Evolutionary conservation across 805 yeast species (phyloP).

Genomic region (Wickerhamiella cacticola): DNA sequence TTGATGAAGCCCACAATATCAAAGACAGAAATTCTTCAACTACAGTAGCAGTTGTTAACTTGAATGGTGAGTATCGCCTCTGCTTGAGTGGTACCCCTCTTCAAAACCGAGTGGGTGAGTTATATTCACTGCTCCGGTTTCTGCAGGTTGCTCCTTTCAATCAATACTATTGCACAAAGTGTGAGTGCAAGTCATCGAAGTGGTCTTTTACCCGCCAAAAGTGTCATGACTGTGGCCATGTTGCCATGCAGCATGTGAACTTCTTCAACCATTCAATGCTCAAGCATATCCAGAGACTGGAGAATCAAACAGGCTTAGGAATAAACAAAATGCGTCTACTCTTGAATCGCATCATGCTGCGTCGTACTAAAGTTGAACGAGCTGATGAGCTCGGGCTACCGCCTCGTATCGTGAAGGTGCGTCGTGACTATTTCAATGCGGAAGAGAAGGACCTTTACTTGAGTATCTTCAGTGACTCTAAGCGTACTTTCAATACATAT

Average conservation of each 20-base stretch:
- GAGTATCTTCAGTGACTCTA: constrained; percentile 74
- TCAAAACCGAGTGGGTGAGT: constrained; percentile 92
- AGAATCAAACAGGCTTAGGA: constrained; percentile 67
- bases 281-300: constrained; percentile 79
- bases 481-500: constrained; percentile 77
- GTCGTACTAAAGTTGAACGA: constrained; percentile 90
- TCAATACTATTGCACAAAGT: constrained; percentile 82
- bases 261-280: constrained; percentile 92
- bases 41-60: constrained; percentile 74
- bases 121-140: constrained; percentile 83
- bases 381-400: constrained; percentile 98
- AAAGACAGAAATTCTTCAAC: constrained; percentile 91
- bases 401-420: constrained; percentile 82
- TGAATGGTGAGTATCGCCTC: constrained; percentile 67
- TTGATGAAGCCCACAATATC: constrained; percentile 97
- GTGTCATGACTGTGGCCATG: constrained; percentile 80
- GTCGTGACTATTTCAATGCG: constrained; percentile 79
- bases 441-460: constrained; percentile 90
- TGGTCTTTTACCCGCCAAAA: constrained; percentile 83
- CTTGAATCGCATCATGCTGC: constrained; percentile 69
- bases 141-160: constrained; percentile 76
- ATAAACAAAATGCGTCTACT: constrained; percentile 66
- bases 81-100: constrained; percentile 94
- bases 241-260: constrained; percentile 90
- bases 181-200: constrained; percentile 68